Evolutionary conservation across 192 early-diverging fungal species (phyloP), one percentile per base, ranked within the genome.

Genomic region (Rhizoclosmatium sp.): DNA sequence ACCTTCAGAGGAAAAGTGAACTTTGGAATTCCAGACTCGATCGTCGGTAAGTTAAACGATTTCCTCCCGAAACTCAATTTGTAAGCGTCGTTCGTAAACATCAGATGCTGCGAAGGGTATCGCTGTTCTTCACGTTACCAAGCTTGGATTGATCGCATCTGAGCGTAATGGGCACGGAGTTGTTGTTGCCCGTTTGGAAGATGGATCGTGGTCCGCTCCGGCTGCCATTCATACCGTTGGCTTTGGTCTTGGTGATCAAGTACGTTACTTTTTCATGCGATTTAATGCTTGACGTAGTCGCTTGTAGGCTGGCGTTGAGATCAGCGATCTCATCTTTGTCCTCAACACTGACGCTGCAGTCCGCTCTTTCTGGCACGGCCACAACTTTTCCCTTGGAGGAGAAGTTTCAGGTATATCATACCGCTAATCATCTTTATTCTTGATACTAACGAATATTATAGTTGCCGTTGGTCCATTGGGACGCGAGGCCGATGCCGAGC

Each of bases 351-450:
- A 56, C 42, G 83, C 76, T 39, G 85, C 87, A 39, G 82, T 88
- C 2, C 90, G 90, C 65, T 91, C 96, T 1, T 98, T 98, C 82
- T 88, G 84, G 54, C 88, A 94, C 59, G 91, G 91, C 39, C 95
- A 95, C 48, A 96, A 98, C 69, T 80, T 97, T 45, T 96, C 95
- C 0, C 85, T 98, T 44, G 96, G 96, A 45, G 95, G 93, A 14
- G 31, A 31, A 31, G 31, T 31, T 31, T 31, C 31, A 31, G 31
- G 31, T 31, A 31, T 31, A 31, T 31, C n/a, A n/a, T 31, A 31
- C 31, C 31, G 31, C 31, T 31, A 31, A 31, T 31, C 31, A 31
- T 31, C 31, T 31, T 31, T 31, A 31, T 31, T 31, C 31, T 31
- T 31, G 31, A 31, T 31, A 31, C 31, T 31, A 31, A 31, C 31